Base-by-base conservation (phyloP, 768 basidiomycete species). In the Heimioporus sp. region DNA sequence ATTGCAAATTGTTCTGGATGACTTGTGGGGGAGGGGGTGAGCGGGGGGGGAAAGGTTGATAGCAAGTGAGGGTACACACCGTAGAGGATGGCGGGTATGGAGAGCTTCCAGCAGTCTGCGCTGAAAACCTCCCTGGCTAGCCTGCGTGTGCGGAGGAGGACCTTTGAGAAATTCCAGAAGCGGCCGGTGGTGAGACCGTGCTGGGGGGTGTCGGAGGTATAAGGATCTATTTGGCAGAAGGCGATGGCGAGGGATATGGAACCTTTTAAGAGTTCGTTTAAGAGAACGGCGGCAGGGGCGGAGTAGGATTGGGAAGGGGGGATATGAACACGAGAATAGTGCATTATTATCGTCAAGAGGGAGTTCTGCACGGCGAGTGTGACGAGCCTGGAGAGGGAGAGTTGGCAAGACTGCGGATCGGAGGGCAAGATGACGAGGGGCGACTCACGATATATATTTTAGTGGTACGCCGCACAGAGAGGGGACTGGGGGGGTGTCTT, bases 21-120 rank as follows among this genome's bases (percentile, higher is more conserved):
- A 93, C 90, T 83, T 62, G 20, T 40, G 21, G 36, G 19, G 42
- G 42, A 24, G 24, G 24, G 24, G 24, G 24, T 24, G 34, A 16
- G 36, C 40, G 24, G 10, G 20, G 37, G 35, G 20, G 37, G 35
- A 17, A 15, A 47, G 65, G 49, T 10, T 32, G 40, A 31, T 5
- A 12, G 17, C 12, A 41, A 44, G 44, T 5, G 36, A 35, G 41
- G 13, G 16, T 34, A 66, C 74, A 55, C 57, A 83, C 84, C 83
- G 67, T 97, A 98, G 64, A 98, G 83, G 65, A 97, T 90, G 46
- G 96, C 95, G 20, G 96, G 96, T 64, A 98, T 93, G 41, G 94
- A 92, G 30, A 98, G 73, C 69, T 98, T 98, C 93, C 94, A 97
- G 69, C 96, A 97, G 71, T 98, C 96, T 12, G 79, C 73, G 56